Percentiles rank a stretch among this genome's conserved stretches.
Conservation (phyloP, 2,329 filamentous ascomycete genomes). For the Cordyceps cicadae region DNA sequence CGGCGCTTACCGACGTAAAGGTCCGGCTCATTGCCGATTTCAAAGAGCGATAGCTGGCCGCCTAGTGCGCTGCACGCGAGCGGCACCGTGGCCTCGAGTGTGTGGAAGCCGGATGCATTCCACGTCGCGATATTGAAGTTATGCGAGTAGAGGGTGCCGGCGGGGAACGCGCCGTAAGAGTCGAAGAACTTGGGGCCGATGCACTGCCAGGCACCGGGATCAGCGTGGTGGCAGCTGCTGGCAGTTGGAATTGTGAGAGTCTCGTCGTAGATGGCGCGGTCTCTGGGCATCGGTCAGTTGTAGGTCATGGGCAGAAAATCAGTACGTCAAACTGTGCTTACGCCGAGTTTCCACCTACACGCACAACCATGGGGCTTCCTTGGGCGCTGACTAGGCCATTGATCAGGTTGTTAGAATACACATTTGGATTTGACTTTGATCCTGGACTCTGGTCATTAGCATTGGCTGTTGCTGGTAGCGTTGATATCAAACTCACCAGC, state of each 20-base stretch:
- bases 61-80: slow-evolving; percentile 18
- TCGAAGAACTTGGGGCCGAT: slow-evolving; percentile 20
- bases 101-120: slow-evolving; percentile 18
- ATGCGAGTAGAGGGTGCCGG: slow-evolving; percentile 17
- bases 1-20: slow-evolving; percentile 16
- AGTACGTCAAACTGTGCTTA: slow-evolving; percentile 3
- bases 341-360: slow-evolving; percentile 18
- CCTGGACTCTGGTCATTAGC: slow-evolving; percentile 2
- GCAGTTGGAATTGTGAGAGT: slow-evolving; percentile 16
- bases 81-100: slow-evolving; percentile 17
- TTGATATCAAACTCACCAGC: slow-evolving; percentile 16
- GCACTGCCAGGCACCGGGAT: slow-evolving; percentile 17
- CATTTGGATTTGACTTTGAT: slow-evolving; percentile 12
- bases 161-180: slow-evolving; percentile 17
- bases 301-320: background rate
- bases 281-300: slow-evolving; percentile 6
- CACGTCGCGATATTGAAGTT: slow-evolving; percentile 18
- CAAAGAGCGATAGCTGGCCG: slow-evolving; percentile 17
- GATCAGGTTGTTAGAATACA: slow-evolving; percentile 16
- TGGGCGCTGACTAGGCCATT: slow-evolving; percentile 14
- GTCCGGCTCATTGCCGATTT: slow-evolving; percentile 20
- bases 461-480: too few species aligned
- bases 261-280: slow-evolving; percentile 19
- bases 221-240: slow-evolving; percentile 16
- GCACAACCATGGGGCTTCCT: slow-evolving; percentile 14